phyloP scores from a whole-genome alignment of 2,329 filamentous ascomycete species.

The Diaporthe citriasiana region DNA sequence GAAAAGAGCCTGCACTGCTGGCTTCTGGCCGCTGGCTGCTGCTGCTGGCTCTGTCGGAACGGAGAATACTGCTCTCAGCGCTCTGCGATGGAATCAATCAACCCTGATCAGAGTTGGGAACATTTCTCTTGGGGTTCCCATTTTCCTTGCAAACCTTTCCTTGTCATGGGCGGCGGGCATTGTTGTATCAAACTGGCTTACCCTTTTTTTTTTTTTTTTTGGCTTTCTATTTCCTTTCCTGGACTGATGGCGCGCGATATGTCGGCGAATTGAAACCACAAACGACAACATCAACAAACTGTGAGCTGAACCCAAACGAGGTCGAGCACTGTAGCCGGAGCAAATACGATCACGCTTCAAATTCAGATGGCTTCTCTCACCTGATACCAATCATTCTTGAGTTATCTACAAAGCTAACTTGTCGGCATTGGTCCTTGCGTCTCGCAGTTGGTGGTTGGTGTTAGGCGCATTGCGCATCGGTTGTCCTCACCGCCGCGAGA shows the following conservation, averaged over 20 bases:
- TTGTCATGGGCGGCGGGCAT: slow-evolving; percentile 36
- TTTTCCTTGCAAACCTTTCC: slow-evolving; percentile 37
- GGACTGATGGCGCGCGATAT: slow-evolving; percentile 26
- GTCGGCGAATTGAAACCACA: slow-evolving; percentile 34
- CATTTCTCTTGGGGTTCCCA: not conserved
- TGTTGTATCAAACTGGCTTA: slow-evolving; percentile 34
- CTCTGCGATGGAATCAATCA: slow-evolving; percentile 13
- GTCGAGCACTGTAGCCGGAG: slow-evolving; percentile 32
- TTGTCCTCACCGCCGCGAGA: slow-evolving; percentile 23
- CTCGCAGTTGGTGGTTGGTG: not conserved
- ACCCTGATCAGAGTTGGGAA: not conserved
- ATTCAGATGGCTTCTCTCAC: not conserved
- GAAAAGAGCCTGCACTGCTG: slow-evolving; percentile 13
- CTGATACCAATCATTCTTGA: not conserved
- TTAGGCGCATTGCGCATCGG: slow-evolving; percentile 9
- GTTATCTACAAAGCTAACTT: not conserved
- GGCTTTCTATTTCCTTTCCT: slow-evolving; percentile 28
- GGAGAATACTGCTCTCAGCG: slow-evolving; percentile 22
- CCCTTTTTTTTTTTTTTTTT: slow-evolving; percentile 29
- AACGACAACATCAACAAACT: slow-evolving; percentile 27
- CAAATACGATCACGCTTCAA: slow-evolving; percentile 38
- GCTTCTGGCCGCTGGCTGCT: slow-evolving; percentile 3
- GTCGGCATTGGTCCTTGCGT: not conserved
- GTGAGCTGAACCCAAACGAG: slow-evolving; percentile 30
- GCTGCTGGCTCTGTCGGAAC: slow-evolving; percentile 3